phyloP scores from a whole-genome alignment of 768 basidiomycete species.

The Thelephora aurantiotincta region DNA sequence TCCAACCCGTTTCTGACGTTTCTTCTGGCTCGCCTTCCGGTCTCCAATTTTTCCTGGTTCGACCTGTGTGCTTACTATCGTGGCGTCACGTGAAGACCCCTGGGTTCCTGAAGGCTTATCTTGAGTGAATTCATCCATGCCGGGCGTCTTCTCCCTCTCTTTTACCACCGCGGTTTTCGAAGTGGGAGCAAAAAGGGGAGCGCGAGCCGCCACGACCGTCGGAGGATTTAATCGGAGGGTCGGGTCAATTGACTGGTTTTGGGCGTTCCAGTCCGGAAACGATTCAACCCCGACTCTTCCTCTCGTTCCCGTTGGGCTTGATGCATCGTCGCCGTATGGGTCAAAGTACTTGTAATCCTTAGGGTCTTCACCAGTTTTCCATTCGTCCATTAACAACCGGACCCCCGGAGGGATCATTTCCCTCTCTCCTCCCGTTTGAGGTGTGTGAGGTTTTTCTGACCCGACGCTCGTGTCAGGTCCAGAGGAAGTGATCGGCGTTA shows the following conservation, averaged over 20 bases:
- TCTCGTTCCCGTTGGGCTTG: not conserved
- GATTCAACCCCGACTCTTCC: not conserved
- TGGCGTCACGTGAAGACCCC: slow-evolving; percentile 23
- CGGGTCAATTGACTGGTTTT: not conserved
- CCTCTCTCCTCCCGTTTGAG: slow-evolving; percentile 3
- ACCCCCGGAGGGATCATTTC: slow-evolving; percentile 35
- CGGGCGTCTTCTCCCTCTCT: not conserved
- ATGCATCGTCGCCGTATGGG: slow-evolving; percentile 27
- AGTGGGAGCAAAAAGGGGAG: slow-evolving; percentile 10
- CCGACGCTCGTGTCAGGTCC: not conserved
- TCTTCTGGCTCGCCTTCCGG: slow-evolving; percentile 43
- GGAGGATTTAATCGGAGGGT: slow-evolving; percentile 1
- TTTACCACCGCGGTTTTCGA: slow-evolving; percentile 3
- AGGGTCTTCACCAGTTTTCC: slow-evolving; percentile 44
- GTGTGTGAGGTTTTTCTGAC: not conserved
- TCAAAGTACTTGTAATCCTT: slow-evolving; percentile 37
- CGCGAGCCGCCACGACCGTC: slow-evolving; percentile 1
- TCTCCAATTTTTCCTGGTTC: slow-evolving; percentile 63
- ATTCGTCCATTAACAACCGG: slow-evolving; percentile 50
- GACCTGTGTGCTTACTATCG: slow-evolving; percentile 52
- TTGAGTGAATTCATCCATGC: slow-evolving; percentile 10
- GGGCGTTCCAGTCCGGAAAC: not conserved
- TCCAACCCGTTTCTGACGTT: slow-evolving; percentile 51
- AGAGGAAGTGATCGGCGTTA: slow-evolving; percentile 31
- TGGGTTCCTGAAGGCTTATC: slow-evolving; percentile 3